phyloP scores from a whole-genome alignment of 2,329 filamentous ascomycete species.

The Coniella lustricola region DNA sequence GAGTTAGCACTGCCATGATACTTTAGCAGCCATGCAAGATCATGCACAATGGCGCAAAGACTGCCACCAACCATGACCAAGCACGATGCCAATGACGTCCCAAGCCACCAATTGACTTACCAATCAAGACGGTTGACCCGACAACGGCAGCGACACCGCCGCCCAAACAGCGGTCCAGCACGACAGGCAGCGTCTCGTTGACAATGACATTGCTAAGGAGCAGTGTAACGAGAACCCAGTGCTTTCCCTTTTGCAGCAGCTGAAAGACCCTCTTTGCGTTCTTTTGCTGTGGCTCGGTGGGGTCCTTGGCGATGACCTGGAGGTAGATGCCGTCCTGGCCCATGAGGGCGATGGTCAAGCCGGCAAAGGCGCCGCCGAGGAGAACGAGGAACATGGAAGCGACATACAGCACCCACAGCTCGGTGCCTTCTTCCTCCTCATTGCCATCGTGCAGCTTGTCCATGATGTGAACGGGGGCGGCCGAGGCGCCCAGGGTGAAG shows the following conservation, averaged over 20 bases:
- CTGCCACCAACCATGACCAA: too few relatives aligned
- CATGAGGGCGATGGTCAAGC: conserved; percentile 76
- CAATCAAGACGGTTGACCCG: conserved; percentile 88
- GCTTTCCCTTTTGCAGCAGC: conserved; percentile 81
- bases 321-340: conserved; percentile 91
- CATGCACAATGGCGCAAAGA: too few relatives aligned
- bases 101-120: conserved; percentile 42
- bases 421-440: conserved; percentile 51
- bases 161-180: conserved; percentile 86
- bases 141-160: conserved; percentile 92
- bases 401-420: conserved; percentile 73
- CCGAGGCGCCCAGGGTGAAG: conserved; percentile 41
- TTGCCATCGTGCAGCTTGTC: conserved; percentile 35
- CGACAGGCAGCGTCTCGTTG: conserved; percentile 92
- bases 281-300: conserved; percentile 75
- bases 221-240: conserved; percentile 95
- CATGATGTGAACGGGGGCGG: conserved; percentile 34
- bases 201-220: conserved; percentile 95
- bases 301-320: conserved; percentile 83
- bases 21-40: too few relatives aligned
- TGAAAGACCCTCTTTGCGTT: conserved; percentile 77
- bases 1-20: conserved; percentile 2
- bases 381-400: conserved; percentile 77
- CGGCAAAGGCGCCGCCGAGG: conserved; percentile 86
- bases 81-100: too few relatives aligned